Evolutionary conservation across 352 stramenopile species (phyloP), one percentile per base, ranked within the genome.

Genomic region (Phytophthora crassamura): DNA sequence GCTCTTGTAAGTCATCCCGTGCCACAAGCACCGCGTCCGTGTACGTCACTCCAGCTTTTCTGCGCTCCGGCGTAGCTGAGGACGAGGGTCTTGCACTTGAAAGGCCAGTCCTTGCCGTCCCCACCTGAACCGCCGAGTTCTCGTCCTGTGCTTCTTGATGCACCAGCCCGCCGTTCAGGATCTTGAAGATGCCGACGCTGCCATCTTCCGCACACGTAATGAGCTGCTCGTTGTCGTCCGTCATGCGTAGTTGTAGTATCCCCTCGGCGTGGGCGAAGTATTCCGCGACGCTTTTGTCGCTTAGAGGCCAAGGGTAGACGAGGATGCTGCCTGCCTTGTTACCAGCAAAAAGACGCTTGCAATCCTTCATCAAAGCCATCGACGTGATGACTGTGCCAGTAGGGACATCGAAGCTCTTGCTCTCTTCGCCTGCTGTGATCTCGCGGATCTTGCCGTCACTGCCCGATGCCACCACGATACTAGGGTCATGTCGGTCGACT

Each of bases 1-100:
- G 80, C 36, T 95, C 86, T 7, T 96, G 84, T 0, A 97, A 58
- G 54, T 96, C 89, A 30, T 96, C 89, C 3, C 82, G 67, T 20
- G 83, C 76, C 14, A 97, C 70, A 7, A 95, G 64, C 12, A 96
- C 71, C 5, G 84, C 72, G 49, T 95, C 88, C 2, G 59, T 69
- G 20, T 74, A 69, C 1, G 41, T 35, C 15, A 36, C 11, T 22
- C 65, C 65, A 14, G n/a, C 7, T 53, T 59, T 69, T 28, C 46
- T 69, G 10, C 59, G 65, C 14, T 74, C 59, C 4, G 48, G 16
- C 18, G 65, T 20, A 18, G 59, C 34, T 22, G 65, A 69, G 5
- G 65, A 69, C 18, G 32, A 62, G n/a, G 59, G 65, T 35, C 59
- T 64, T 28, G 41, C 46, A n/a, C 36, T 66, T 7, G 59, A 58